Base-by-base conservation (phyloP, 2,329 filamentous ascomycete genomes). In the Fusarium humuli region DNA sequence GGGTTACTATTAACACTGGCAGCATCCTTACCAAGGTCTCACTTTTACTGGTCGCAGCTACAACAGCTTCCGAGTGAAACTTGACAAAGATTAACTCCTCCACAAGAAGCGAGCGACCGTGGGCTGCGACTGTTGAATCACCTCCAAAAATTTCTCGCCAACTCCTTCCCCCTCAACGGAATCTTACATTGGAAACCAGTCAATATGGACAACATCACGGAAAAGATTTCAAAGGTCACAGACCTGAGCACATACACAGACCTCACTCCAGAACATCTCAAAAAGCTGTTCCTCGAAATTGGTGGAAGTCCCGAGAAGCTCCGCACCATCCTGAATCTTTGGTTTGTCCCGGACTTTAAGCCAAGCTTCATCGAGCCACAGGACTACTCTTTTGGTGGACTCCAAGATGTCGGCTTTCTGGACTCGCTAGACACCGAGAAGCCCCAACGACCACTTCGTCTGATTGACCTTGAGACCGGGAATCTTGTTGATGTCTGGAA, bases 171-270 rank as follows among this genome's bases (percentile, higher is more conserved):
- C 22, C 22, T 22, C 22, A 22, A 22, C 22, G 22, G 22, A 22
- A 22, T 22, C 22, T 22, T 4, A 22, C 22, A 22, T 22, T 3
- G 6, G 42, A 8, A 23, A 11, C 3, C 1, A 7, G 4, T 2
- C 6, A 29, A 2, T 3, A 59, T 59, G 57, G 49, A 59, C n/a
- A 56, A 29, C 3, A 46, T 59, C n/a, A 56, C 57, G 0, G 30
- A 59, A 16, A 59, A 25, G 12, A 59, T 59, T 25, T 30, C 57
- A 23, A 59, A 54, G 30, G 57, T 59, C 16, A 56, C 57, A 1
- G 57, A 59, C 30, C 41, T 59, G 10, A 40, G n/a, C 49, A 56
- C 57, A 14, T 56, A 59, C 57, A 54, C 57, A 6, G 49, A 59
- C 1, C 50, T 59, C 27, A 59, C 57, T 12, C 57, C 57, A 2